Evolutionary conservation across 257 asterid species (phyloP).

Genomic region (Ajuga chamaepitys): DNA sequence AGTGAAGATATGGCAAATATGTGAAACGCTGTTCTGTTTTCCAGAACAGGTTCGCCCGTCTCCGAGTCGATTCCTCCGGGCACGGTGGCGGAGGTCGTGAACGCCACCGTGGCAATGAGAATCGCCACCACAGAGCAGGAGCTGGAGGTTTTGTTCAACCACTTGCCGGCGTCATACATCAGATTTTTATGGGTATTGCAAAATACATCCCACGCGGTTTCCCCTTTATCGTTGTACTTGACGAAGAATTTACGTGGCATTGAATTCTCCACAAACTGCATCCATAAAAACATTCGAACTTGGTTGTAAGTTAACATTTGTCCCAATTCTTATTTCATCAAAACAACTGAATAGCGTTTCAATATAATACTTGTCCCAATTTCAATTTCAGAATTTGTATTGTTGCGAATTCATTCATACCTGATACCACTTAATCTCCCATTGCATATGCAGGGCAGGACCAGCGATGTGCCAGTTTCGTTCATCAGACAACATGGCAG

Average conservation of each 20-base stretch:
- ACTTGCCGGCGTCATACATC: neutral
- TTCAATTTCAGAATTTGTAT: too few species aligned
- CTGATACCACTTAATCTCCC: slow-evolving; percentile 2
- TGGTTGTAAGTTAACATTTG: too few species aligned
- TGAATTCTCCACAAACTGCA: neutral
- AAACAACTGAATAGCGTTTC: too few species aligned
- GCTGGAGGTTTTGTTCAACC: neutral
- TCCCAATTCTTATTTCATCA: too few species aligned
- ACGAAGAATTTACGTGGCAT: neutral
- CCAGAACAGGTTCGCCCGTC: neutral
- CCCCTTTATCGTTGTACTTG: neutral
- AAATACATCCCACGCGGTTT: neutral
- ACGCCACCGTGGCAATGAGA: slow-evolving; percentile 7
- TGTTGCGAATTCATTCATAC: too few species aligned
- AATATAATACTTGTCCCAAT: too few species aligned
- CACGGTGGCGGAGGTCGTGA: neutral
- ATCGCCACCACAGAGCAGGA: slow-evolving; percentile 4
- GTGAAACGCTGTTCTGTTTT: neutral
- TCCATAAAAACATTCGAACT: neutral
- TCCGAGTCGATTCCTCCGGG: neutral
- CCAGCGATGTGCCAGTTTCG: neutral
- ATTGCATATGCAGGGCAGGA: neutral
- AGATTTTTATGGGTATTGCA: neutral
- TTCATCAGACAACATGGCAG: neutral
- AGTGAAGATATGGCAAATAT: neutral